Evolutionary conservation across 179 eudicot genomes (phyloP), one percentile per base, ranked within the genome.

Genomic region (Beta lomatogona): DNA sequence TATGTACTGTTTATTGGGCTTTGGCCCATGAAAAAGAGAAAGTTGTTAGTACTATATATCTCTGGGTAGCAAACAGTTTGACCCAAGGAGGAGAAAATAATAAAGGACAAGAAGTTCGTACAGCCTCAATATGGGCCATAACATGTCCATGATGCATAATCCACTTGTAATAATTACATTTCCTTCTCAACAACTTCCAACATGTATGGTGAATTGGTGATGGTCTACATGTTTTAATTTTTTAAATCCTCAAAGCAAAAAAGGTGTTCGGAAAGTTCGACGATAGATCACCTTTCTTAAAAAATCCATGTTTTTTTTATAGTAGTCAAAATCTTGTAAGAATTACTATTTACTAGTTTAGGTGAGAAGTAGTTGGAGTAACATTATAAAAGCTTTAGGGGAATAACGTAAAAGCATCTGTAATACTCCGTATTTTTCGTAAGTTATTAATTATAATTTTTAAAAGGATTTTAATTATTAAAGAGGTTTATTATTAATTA

Each of bases 151-250:
- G 31, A 41, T 52, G 9, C 12, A 21, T 11, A 7, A 71, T 71
- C 70, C 70, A 22, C 5, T 25, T n/a, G 44, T 25, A 72, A 25
- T 15, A 15, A 73, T 54, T 28, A 54, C n/a, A 58, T 7, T 71
- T 48, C 58, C 14, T 48, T 48, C 41, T 50, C 75, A 71, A 71
- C 75, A 16, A 71, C 75, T 59, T 71, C 59, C 41, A 71, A 21
- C 3, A 15, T 12, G 11, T 28, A 10, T 28, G 31, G 31, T 28
- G 31, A 28, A 28, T 28, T 65, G 21, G 45, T 46, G 3, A 46
- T 71, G 75, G 41, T 58, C 75, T 12, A 71, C 75, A 71, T 71
- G 58, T 71, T 71, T 50, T 71, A 6, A 71, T 71, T 41, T 71
- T 71, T 50, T 71, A 6, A 15, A 12, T 9, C 21, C 55, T 10